A percentile compares a stretch with the other conserved stretches of the same genome.
phyloP scores from a whole-genome alignment of 2,329 filamentous ascomycete species.

The Venturia carpophila region DNA sequence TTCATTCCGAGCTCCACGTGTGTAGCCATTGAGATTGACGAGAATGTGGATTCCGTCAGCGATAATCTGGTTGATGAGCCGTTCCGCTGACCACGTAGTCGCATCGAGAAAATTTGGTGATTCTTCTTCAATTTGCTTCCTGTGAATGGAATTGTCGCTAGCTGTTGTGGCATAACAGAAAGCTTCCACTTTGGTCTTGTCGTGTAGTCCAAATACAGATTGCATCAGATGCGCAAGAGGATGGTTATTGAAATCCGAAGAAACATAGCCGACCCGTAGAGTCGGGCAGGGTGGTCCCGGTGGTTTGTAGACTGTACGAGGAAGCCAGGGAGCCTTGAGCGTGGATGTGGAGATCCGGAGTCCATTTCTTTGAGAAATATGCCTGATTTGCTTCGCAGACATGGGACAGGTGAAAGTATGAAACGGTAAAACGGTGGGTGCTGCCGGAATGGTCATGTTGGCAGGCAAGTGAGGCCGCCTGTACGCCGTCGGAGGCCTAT shows the following conservation, averaged over 20 bases:
- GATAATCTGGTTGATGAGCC: conserved; percentile 77
- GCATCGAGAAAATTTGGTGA: conserved; percentile 86
- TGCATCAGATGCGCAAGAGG: conserved; percentile 97
- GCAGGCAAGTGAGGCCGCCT: conserved; percentile 64
- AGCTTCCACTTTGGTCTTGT: conserved; percentile 64
- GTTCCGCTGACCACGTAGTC: conserved; percentile 77
- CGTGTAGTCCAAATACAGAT: conserved; percentile 90
- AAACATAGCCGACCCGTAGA: conserved; percentile 91
- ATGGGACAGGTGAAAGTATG: conserved; percentile 96
- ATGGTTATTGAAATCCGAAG: conserved; percentile 98
- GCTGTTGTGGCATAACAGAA: conserved; percentile 94
- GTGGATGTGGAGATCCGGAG: conserved; percentile 88
- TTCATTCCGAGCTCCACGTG: conserved; percentile 90
- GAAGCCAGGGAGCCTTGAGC: conserved; percentile 78
- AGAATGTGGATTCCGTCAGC: conserved; percentile 86
- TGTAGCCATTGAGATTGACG: conserved; percentile 97
- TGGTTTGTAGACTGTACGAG: conserved; percentile 71
- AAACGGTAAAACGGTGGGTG: conserved; percentile 91
- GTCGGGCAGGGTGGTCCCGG: conserved; percentile 72
- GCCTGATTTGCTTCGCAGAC: conserved; percentile 80
- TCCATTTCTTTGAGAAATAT: conserved; percentile 92
- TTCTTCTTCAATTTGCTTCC: conserved; percentile 86
- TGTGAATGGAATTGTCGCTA: conserved; percentile 82
- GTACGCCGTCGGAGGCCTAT: conserved; percentile 54
- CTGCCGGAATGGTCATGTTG: conserved; percentile 68